Conservation (phyloP, 129 eudicot genomes). For the Tagetes erecta region DNA sequence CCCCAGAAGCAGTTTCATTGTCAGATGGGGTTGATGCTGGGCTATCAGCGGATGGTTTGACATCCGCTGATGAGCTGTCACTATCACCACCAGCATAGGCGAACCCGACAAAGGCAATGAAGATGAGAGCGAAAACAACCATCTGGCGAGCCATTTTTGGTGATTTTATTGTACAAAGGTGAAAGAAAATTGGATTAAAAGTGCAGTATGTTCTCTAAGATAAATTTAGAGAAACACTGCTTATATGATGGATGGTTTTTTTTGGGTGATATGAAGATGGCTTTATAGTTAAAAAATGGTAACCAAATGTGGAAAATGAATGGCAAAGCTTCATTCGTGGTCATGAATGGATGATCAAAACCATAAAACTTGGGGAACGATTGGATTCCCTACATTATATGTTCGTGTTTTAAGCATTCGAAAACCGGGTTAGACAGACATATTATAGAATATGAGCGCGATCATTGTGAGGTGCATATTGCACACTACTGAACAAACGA, state of each 20-base stretch:
- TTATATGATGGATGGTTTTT: slow-evolving; percentile 10
- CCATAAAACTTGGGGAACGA: neutral
- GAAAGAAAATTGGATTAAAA: neutral
- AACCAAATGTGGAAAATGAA: neutral
- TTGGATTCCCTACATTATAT: slow-evolving; percentile 13
- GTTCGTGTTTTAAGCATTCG: neutral
- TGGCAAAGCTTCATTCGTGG: slow-evolving; percentile 3
- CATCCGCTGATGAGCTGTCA: slow-evolving; percentile 6
- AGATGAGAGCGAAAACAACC: slow-evolving; percentile 40
- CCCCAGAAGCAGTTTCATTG: slow-evolving; percentile 7
- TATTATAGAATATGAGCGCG: no score
- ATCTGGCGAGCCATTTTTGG: slow-evolving; percentile 33
- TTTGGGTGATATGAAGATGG: slow-evolving; percentile 1
- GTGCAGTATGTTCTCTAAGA: slow-evolving; percentile 33
- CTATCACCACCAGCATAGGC: slow-evolving; percentile 27
- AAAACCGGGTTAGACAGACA: no score
- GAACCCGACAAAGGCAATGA: slow-evolving; percentile 39
- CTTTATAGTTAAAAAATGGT: neutral
- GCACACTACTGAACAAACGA: no score
- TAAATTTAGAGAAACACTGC: slow-evolving; percentile 35
- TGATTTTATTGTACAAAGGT: neutral
- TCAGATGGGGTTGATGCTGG: slow-evolving; percentile 16
- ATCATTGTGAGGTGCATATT: no score
- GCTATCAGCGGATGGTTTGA: neutral
- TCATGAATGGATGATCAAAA: slow-evolving; percentile 1